Evolutionary conservation across 2,329 filamentous ascomycete genomes (phyloP), one percentile per base, ranked within the genome.

Genomic region (Metarhizium humberi): DNA sequence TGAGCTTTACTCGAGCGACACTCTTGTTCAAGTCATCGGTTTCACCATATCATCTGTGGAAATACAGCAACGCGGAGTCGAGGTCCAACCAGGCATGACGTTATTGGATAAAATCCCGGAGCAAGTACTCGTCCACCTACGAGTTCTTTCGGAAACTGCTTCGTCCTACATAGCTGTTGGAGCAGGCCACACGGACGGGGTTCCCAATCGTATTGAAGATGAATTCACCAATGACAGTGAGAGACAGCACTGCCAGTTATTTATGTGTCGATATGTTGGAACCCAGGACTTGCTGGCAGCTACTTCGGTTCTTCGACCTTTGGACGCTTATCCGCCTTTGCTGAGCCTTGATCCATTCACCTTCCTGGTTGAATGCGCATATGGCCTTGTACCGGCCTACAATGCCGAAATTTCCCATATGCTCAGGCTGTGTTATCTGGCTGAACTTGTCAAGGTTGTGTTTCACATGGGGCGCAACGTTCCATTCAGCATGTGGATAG

Each of bases 11-110:
- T 72, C 69, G 25, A 80, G 79, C 56, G 84, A 88, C 62, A 78
- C 79, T 1, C 70, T 91, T 11, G 80, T 84, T 14, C 78, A 78
- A 56, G 76, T 84, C 2, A 83, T 96, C 14, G 92, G 90, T 2
- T 90, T 85, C 67, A 92, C 92, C 0, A 91, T 99, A 56, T 86
- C 91, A 8, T 85, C 91, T 0, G 85, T 89, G 4, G 94, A 99
- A 71, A 96, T 97, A 60, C 86, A 92, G 59, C 91, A 96, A 68
- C 87, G 94, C 62, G 94, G 94, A 6, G 77, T 90, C 3, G 87
- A 90, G 62, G 84, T 85, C 25, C 82, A 87, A 60, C 80, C 82
- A 50, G 86, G 88, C 54, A 78, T 84, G 69, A 92, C 87, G 5
- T 73, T 97, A 49, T 71, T 97, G 20, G 87, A 92, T 61, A 91